Conservation (phyloP, 129 eudicot genomes). For the Oenanthe sinensis region DNA sequence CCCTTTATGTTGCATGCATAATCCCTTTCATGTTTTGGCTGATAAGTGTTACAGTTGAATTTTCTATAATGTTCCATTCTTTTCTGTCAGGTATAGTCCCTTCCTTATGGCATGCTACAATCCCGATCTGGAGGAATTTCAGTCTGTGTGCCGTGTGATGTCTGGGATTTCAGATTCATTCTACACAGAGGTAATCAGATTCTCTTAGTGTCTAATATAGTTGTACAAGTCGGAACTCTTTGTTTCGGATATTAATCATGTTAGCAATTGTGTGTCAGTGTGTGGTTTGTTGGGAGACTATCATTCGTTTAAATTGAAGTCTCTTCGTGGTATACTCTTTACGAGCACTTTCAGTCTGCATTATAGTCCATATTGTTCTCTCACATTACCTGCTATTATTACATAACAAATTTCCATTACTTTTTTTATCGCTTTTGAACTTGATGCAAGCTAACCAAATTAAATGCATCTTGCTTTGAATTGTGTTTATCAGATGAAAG, state of each 20-base stretch:
- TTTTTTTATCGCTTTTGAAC: background rate
- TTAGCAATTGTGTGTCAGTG: too few relatives aligned
- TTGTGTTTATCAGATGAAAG: slow-evolving; percentile 68
- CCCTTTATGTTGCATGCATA: background rate
- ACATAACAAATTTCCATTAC: background rate
- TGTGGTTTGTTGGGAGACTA: background rate
- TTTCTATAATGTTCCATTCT: background rate
- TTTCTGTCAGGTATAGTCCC: slow-evolving; percentile 75
- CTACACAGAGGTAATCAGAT: slow-evolving; percentile 61
- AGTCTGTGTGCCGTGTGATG: slow-evolving; percentile 97
- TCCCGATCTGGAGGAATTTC: slow-evolving; percentile 85
- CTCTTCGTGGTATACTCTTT: background rate
- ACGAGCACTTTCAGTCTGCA: background rate
- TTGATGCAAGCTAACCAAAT: slow-evolving; percentile 4
- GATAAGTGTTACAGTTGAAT: background rate
- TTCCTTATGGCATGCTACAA: slow-evolving; percentile 97
- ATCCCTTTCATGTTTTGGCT: background rate
- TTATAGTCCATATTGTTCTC: background rate
- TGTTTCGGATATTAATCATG: background rate
- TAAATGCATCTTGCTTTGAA: background rate
- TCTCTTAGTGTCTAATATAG: background rate
- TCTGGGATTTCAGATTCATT: slow-evolving; percentile 91
- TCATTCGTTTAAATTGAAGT: background rate
- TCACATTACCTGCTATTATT: background rate
- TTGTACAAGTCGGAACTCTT: background rate